These are phyloP conservation scores for Ustilago crameri DNA, from an alignment of 1,284 basidiomycete genomes.

Conservation along the genomic window DNA sequence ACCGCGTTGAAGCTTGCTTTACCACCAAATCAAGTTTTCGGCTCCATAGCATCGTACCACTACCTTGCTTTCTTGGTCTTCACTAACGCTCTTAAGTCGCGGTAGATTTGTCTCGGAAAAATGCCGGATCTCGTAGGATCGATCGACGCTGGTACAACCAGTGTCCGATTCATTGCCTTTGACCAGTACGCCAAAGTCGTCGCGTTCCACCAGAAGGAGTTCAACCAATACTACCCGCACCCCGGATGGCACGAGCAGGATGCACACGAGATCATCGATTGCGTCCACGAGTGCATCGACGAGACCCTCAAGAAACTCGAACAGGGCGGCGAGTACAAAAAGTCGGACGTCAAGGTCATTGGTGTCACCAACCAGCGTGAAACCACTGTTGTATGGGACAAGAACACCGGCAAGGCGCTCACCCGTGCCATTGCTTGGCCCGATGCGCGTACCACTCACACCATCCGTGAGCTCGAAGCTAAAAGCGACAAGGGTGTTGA, in stretches of 20 bases:
- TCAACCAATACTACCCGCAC: slow-evolving; percentile 65
- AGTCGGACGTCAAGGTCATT: slow-evolving; percentile 87
- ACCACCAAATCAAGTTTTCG: not conserved
- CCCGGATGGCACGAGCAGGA: slow-evolving; percentile 94
- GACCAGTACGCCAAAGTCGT: slow-evolving; percentile 88
- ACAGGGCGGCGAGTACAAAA: slow-evolving; percentile 76
- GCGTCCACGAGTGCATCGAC: slow-evolving; percentile 82
- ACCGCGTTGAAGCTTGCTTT: not conserved
- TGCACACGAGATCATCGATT: slow-evolving; percentile 81
- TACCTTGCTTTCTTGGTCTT: not conserved
- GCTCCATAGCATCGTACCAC: not conserved
- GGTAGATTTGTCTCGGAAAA: not conserved
- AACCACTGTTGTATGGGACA: slow-evolving; percentile 93
- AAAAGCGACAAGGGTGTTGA: slow-evolving; percentile 82
- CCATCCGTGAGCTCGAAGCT: slow-evolving; percentile 81
- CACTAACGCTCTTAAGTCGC: no score
- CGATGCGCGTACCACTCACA: slow-evolving; percentile 86
- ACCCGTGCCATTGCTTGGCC: slow-evolving; percentile 94
- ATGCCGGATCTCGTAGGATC: slow-evolving; percentile 54
- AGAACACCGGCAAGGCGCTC: slow-evolving; percentile 85
- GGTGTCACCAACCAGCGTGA: slow-evolving; percentile 98
- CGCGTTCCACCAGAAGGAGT: slow-evolving; percentile 79
- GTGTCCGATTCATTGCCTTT: slow-evolving; percentile 93
- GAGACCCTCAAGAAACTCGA: slow-evolving; percentile 80
- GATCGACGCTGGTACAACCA: slow-evolving; percentile 72